Evolutionary conservation across 2,329 filamentous ascomycete species (phyloP).

Genomic region (Falciphora oryzae): DNA sequence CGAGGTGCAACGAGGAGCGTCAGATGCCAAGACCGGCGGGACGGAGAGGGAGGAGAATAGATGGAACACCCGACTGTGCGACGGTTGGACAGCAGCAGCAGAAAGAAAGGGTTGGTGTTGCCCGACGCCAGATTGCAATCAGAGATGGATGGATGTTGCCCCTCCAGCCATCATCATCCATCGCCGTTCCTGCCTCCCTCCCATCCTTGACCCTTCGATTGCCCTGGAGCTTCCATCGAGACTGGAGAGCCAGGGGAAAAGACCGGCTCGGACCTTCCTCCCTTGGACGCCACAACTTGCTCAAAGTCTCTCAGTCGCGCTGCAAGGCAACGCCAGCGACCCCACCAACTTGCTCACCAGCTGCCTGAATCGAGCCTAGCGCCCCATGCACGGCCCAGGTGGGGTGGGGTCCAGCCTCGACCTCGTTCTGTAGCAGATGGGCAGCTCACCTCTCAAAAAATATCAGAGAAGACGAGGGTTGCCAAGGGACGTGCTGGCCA

Average conservation of each 20-base stretch:
- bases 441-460: no score
- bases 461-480: neutral
- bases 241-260: no score
- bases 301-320: slow-evolving; percentile 39
- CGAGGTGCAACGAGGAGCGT: no score
- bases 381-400: neutral
- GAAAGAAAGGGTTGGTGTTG: slow-evolving; percentile 10
- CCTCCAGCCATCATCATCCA: neutral
- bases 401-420: neutral
- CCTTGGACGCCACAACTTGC: slow-evolving; percentile 36
- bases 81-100: neutral
- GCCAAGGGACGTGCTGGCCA: no score
- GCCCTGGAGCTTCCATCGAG: no score
- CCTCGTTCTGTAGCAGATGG: no score
- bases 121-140: neutral
- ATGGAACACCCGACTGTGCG: neutral
- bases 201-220: no score
- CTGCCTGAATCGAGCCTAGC: neutral
- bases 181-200: no score
- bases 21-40: no score
- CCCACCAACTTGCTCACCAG: slow-evolving; percentile 8
- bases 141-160: no score
- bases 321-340: slow-evolving; percentile 11
- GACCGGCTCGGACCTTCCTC: no score
- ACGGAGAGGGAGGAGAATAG: neutral